phyloP scores from a whole-genome alignment of 176 grass and related monocot genomes.

The Aegilops tauschii region DNA sequence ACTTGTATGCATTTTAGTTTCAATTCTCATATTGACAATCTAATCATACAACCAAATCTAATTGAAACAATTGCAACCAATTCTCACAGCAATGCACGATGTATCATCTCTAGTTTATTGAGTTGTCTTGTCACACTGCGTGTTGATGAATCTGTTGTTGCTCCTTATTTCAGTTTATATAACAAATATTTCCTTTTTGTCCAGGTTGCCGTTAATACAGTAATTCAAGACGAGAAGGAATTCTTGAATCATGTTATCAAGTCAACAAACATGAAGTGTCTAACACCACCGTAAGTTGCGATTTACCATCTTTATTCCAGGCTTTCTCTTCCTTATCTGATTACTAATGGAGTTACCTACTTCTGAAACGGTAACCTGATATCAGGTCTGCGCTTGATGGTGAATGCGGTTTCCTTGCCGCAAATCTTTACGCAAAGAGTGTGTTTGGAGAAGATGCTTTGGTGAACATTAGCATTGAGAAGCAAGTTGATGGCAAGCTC shows the following conservation, averaged over 20 bases:
- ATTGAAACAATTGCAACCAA: not conserved
- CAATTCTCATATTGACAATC: not conserved
- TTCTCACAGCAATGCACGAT: not conserved
- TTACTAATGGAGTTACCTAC: not conserved
- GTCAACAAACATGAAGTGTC: constrained; percentile 92
- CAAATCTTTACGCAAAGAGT: constrained; percentile 79
- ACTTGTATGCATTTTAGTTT: not conserved
- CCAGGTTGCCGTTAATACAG: constrained; percentile 77
- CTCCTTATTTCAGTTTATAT: not conserved
- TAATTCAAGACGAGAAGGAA: constrained; percentile 78
- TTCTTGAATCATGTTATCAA: constrained; percentile 90
- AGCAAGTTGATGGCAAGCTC: constrained; percentile 66
- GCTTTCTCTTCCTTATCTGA: not conserved
- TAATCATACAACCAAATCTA: not conserved
- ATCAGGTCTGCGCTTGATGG: constrained; percentile 64
- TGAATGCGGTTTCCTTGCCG: constrained; percentile 69
- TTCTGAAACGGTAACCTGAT: not conserved
- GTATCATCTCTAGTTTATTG: not conserved
- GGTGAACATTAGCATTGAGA: constrained; percentile 81
- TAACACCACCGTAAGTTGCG: constrained; percentile 70
- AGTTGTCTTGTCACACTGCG: not conserved
- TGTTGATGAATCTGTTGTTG: not conserved
- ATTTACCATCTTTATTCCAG: not conserved
- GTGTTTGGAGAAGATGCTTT: constrained; percentile 79
- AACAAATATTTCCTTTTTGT: not conserved